Evolutionary conservation across 768 basidiomycete species (phyloP), one percentile per base, ranked within the genome.

Genomic region (Daedaleopsis nitida): DNA sequence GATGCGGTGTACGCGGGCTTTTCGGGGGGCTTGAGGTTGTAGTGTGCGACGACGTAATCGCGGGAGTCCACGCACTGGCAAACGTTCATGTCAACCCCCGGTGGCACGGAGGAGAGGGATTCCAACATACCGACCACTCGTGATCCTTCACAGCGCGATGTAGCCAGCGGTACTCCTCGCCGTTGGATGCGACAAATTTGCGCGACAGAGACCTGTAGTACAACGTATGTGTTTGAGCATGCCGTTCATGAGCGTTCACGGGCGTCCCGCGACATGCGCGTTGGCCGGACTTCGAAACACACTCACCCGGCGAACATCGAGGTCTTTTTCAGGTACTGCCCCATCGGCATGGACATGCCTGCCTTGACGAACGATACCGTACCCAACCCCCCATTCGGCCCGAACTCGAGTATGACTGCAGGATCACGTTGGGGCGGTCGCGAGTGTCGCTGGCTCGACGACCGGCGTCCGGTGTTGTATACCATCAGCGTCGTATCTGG

Each of bases 131-230:
- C 70, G 88, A 79, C 89, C 89, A 92, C 74, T 91, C 88, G 60
- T 89, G 88, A 17, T 81, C 85, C 9, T 78, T 77, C 34, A 80
- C 71, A 43, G 76, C 76, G 34, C 79, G 79, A 72, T 84, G 76
- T 32, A 81, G 80, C 89, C 89, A 92, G 70, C 79, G 79, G 65
- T 91, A 91, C 67, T 91, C 88, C 27, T 78, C 78, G 37, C 88
- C 88, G 69, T 91, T 87, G 43, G 85, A 85, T 16, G 81, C 88
- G 50, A 72, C 75, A 64, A 91, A 92, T 71, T 88, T 89, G 48
- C 89, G 74, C 47, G 83, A 83, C 62, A 89, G 73, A 10, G 89
- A 88, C 53, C 89, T 90, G 63, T 55, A 39, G 10, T 3, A 32
- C 16, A 34, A 50, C 17, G 52, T 38, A 49, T 21, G 9, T 27